A percentile compares a stretch with the other conserved stretches of the same genome.
Evolutionary conservation across 2,329 filamentous ascomycete genomes (phyloP).

Genomic region (Graphilbum fragrans): DNA sequence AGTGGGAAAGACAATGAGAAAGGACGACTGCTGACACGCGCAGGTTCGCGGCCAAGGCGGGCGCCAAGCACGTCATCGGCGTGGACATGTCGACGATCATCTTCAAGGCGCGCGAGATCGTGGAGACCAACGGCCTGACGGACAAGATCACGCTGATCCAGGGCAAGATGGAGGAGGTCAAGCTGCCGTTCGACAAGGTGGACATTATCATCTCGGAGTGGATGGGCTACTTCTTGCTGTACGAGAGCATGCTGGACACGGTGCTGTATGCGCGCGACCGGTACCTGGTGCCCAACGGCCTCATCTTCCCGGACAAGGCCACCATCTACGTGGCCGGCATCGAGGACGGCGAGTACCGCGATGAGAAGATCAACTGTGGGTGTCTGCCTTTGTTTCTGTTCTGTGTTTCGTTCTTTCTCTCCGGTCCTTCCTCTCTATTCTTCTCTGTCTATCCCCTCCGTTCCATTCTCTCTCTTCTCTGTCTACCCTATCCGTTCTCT

Average conservation of each 20-base stretch:
- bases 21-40: no score
- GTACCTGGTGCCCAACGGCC: constrained; percentile 73
- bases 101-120: constrained; percentile 94
- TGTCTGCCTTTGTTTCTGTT: constrained; percentile 7
- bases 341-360: constrained; percentile 98
- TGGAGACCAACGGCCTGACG: constrained; percentile 78
- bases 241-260: constrained; percentile 98
- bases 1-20: neutral
- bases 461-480: neutral
- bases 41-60: constrained; percentile 94
- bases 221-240: constrained; percentile 99
- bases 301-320: constrained; percentile 98
- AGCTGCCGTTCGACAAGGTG: constrained; percentile 85
- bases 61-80: constrained; percentile 96
- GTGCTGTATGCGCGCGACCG: constrained; percentile 92
- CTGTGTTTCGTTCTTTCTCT: neutral
- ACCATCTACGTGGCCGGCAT: constrained; percentile 96
- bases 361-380: constrained; percentile 98
- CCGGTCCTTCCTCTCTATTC: neutral
- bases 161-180: constrained; percentile 99
- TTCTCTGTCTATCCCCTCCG: neutral
- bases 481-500: neutral
- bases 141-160: constrained; percentile 96
- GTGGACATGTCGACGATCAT: constrained; percentile 99
- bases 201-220: constrained; percentile 99